phyloP scores from a whole-genome alignment of 2,329 filamentous ascomycete genomes.

The Hypocrella siamensis region DNA sequence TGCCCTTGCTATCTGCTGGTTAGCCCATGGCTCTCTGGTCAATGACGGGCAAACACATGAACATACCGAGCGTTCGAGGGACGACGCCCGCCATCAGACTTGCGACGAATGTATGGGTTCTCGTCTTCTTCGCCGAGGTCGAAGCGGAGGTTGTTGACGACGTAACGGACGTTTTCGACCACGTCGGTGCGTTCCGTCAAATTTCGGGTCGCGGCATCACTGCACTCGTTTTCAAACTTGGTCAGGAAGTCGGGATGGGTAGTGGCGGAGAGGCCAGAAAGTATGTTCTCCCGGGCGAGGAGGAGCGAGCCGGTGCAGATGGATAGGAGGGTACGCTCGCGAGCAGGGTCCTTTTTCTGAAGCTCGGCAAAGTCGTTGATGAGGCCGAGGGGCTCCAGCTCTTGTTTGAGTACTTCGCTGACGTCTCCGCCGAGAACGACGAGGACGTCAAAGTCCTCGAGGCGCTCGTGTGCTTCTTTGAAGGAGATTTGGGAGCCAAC shows the following conservation, averaged over 20 bases:
- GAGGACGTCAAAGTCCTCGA: conserved; percentile 66
- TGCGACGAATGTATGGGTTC: conserved; percentile 69
- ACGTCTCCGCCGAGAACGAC: conserved; percentile 60
- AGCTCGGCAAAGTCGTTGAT: conserved; percentile 66
- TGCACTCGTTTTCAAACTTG: conserved; percentile 68
- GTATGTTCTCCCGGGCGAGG: conserved; percentile 60
- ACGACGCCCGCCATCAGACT: conserved; percentile 48
- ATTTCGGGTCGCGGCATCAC: conserved; percentile 53
- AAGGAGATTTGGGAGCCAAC: conserved; percentile 62
- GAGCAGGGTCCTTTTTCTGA: conserved; percentile 62
- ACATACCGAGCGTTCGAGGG: conserved; percentile 45
- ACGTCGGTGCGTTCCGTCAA: conserved; percentile 67
- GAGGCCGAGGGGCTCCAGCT: conserved; percentile 52
- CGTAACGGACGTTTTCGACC: conserved; percentile 65
- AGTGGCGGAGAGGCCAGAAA: conserved; percentile 65
- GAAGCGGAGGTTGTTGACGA: conserved; percentile 83
- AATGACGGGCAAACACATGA: neutral
- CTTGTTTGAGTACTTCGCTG: conserved; percentile 48
- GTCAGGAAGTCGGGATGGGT: conserved; percentile 71
- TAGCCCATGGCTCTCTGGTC: neutral
- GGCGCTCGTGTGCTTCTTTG: conserved; percentile 60
- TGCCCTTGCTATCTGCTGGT: conserved; percentile 49
- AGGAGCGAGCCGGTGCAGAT: conserved; percentile 68
- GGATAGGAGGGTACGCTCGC: conserved; percentile 68
- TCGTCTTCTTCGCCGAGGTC: conserved; percentile 69